Evolutionary conservation across 2,329 filamentous ascomycete genomes (phyloP), one percentile per base, ranked within the genome.

Genomic region (Alternaria sp.): DNA sequence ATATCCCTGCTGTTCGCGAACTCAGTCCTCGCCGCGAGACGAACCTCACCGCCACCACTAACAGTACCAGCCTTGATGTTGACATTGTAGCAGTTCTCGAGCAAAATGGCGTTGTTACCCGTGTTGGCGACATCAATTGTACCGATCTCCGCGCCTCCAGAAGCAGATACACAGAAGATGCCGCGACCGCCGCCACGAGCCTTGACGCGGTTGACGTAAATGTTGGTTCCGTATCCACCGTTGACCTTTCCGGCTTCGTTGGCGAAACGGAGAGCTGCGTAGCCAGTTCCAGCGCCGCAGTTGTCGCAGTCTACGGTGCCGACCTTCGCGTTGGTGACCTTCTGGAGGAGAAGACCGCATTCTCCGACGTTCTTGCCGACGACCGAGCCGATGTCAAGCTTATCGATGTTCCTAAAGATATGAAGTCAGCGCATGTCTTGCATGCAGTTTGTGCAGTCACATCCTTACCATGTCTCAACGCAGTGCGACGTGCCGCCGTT

Each of bases 11-110:
- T 88, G 67, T 86, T 86, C 11, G 83, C 79, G 63, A 88, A 88
- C 76, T 88, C 86, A 21, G 74, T 69, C 13, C 86, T 79, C 2
- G 86, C 85, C 2, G 85, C 74, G 12, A 88, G 66, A 4, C 86
- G 80, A 8, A 88, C 85, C 73, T 88, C 85, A 0, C 86, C 86
- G 1, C 86, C 86, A 2, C 85, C 84, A 25, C 81, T 83, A 23
- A 88, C 83, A 3, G 80, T 84, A 0, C 86, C 86, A 17, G 82
- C 82, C 2, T 72, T 75, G 70, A 88, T 87, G 1, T 78, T 75
- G 30, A 88, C 65, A 55, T 85, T 85, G 73, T 88, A 88, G 77
- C 86, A 88, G 74, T 88, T 88, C 80, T 88, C 86, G 26, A 88
- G 84, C 1, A 88, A 79, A 19, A 88, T 81, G 0, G 86, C 83